Evolutionary conservation across 2,329 filamentous ascomycete species (phyloP), one percentile per base, ranked within the genome.

Genomic region (Trichoderma atroviride): DNA sequence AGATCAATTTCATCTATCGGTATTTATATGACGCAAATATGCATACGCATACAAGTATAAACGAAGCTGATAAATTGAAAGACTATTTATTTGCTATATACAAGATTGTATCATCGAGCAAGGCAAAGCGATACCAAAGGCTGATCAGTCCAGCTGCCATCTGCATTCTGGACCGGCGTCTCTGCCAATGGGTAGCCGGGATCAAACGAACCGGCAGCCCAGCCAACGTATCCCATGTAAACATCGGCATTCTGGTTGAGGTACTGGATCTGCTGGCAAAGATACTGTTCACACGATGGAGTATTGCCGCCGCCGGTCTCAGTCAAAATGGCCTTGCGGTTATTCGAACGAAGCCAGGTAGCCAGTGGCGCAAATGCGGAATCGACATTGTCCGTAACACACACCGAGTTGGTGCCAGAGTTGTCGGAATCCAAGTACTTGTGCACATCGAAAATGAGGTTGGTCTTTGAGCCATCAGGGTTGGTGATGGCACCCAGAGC

Each of bases 391-490:
- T 87, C 80, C 7, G 81, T 85, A 5, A 81, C 81, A 75, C 86
- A 88, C 53, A 82, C 78, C 3, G 78, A 73, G 71, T 84, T 77
- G 2, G 83, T 85, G 52, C 86, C 86, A 10, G 82, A 83, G 76
- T 84, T 83, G 76, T 87, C 83, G n/a, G 76, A 78, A 72, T 88
- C 86, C 5, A 88, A 82, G 74, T 88, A 88, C 76, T 87, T 84
- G 76, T 88, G 86, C 19, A 88, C 80, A 72, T 88, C 86, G 31
- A 88, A 82, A 19, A 87, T 78, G 19, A 90, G 78, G 65, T 83
- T 83, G 57, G 83, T 81, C 0, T 80, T 86, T 6, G 78, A 79
- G 10, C 85, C 85, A 72, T 88, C 86, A 0, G 83, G 85, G 74
- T 90, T 89, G 59, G 79, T 86, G 40, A 89, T 81, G 2, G 75